Evolutionary conservation across 345 rosid species (phyloP).

Genomic region (Clarkia xantiana): DNA sequence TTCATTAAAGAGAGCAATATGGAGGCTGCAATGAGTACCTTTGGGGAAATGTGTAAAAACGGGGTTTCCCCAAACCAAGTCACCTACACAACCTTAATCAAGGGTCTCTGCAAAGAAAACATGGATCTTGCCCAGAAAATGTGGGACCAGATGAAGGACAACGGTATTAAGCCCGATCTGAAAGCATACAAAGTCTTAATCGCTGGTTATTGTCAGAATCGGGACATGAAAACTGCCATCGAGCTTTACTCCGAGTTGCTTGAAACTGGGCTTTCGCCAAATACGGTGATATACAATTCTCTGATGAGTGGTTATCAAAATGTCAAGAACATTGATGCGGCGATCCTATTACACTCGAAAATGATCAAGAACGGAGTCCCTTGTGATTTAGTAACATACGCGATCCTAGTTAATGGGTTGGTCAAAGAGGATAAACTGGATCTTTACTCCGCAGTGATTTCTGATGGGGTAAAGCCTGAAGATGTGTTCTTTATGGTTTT

Average conservation of each 20-base stretch:
- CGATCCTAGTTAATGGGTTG: conserved; percentile 58
- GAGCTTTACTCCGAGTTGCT: conserved; percentile 44
- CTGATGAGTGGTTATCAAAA: conserved; percentile 56
- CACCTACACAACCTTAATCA: conserved; percentile 54
- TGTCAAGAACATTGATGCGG: conserved; percentile 52
- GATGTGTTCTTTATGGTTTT: conserved; percentile 28
- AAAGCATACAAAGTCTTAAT: conserved; percentile 43
- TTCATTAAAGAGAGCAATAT: conserved; percentile 40
- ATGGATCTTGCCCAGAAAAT: conserved; percentile 37
- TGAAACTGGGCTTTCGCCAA: conserved; percentile 50
- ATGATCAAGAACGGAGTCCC: conserved; percentile 46
- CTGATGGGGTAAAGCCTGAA: conserved; percentile 46
- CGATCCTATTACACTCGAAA: conserved; percentile 35
- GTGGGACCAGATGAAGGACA: conserved; percentile 37
- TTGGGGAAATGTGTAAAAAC: conserved; percentile 38
- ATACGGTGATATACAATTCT: conserved; percentile 33
- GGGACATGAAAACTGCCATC: conserved; percentile 40
- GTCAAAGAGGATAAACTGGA: conserved; percentile 46
- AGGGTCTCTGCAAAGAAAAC: conserved; percentile 41
- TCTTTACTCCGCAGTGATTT: conserved; percentile 55
- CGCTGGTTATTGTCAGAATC: conserved; percentile 40
- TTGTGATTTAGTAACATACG: conserved; percentile 45
- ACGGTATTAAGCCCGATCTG: conserved; percentile 37
- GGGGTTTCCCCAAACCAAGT: conserved; percentile 46
- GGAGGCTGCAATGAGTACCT: conserved; percentile 32